Conservation (phyloP, 2,329 filamentous ascomycete genomes). For the Cercospora nicotianae region DNA sequence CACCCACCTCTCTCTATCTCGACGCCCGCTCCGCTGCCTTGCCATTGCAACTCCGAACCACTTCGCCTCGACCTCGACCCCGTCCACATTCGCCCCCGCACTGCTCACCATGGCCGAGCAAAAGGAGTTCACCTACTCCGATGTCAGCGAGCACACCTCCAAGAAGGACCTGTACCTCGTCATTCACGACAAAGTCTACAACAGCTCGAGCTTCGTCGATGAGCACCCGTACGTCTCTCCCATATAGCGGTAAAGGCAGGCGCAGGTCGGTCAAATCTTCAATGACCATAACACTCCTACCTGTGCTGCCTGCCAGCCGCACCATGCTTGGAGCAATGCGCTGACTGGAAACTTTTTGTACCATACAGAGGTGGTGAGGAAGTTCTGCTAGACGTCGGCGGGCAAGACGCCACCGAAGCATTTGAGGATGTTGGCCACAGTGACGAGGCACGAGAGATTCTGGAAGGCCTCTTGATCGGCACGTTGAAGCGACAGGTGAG, state of each 20-base stretch:
- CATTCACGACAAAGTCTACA: slow-evolving; percentile 96
- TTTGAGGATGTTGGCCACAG: slow-evolving; percentile 99
- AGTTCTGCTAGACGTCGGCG: slow-evolving; percentile 91
- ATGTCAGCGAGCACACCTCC: slow-evolving; percentile 80
- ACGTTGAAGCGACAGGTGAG: slow-evolving; percentile 77
- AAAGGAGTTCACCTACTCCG: slow-evolving; percentile 70
- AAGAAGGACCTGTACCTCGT: slow-evolving; percentile 94
- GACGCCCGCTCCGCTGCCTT: not conserved
- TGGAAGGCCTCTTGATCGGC: slow-evolving; percentile 74
- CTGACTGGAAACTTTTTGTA: slow-evolving; percentile 12
- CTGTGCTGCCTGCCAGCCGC: not conserved
- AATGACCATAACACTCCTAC: slow-evolving; percentile 4
- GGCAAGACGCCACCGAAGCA: slow-evolving; percentile 94
- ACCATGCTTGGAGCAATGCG: not conserved
- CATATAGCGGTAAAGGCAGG: not conserved
- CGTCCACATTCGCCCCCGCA: not conserved
- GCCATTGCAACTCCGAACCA: not conserved
- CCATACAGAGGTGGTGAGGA: slow-evolving; percentile 85
- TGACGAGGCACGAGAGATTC: slow-evolving; percentile 94
- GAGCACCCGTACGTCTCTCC: slow-evolving; percentile 77
- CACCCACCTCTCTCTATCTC: not conserved
- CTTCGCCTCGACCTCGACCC: not conserved
- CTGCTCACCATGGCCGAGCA: slow-evolving; percentile 52
- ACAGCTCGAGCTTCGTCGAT: slow-evolving; percentile 83
- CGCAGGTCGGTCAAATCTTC: no score